These are phyloP conservation scores for Bipolaris victoriae DNA, from an alignment of 2,329 filamentous ascomycete species.

Conservation along the genomic window DNA sequence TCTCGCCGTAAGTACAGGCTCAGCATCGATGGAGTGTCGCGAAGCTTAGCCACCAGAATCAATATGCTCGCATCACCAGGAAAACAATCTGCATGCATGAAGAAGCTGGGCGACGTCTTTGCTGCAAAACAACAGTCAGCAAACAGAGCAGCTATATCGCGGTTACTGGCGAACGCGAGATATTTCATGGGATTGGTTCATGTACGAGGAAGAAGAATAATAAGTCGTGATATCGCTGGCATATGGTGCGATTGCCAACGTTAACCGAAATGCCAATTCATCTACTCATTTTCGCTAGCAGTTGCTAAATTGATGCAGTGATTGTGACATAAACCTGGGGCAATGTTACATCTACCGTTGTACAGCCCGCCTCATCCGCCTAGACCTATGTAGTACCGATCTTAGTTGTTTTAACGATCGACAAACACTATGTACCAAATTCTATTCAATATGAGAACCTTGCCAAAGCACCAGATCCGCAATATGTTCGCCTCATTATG, in stretches of 20 bases:
- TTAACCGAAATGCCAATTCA: neutral
- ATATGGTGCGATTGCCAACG: neutral
- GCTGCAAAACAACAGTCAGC: constrained; percentile 1
- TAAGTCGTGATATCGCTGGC: neutral
- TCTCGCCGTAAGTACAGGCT: constrained; percentile 3
- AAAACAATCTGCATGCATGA: neutral
- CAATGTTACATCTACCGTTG: neutral
- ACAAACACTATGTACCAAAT: too few relatives aligned
- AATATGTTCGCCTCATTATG: too few relatives aligned
- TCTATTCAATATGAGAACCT: too few relatives aligned
- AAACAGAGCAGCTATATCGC: neutral
- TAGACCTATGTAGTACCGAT: too few relatives aligned
- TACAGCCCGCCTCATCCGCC: neutral
- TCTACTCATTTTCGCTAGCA: neutral
- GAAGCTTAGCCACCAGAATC: neutral
- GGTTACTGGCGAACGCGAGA: neutral
- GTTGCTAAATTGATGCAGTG: neutral
- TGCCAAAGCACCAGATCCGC: too few relatives aligned
- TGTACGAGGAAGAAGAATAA: neutral
- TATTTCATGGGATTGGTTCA: too few relatives aligned
- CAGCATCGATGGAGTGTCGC: neutral
- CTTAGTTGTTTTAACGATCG: too few relatives aligned
- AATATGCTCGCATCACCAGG: neutral
- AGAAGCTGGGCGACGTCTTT: constrained; percentile 2
- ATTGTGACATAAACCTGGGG: constrained; percentile 1